These are phyloP conservation scores for Stephanodiscus minutulus DNA, from an alignment of 108 stramenopile species.

Conservation along the genomic window DNA sequence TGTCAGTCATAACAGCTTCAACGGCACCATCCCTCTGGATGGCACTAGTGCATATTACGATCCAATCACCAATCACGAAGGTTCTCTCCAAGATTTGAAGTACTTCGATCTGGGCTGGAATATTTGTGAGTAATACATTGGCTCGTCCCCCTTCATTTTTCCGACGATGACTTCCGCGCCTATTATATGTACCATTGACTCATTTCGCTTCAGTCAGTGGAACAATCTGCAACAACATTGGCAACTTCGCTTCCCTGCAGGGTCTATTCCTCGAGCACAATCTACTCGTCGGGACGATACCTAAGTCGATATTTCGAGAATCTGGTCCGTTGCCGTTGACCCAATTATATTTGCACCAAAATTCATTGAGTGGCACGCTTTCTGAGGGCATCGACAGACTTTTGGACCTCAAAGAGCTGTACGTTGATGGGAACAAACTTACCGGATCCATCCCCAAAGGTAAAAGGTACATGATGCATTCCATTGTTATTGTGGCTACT, in stretches of 20 bases:
- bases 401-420: conserved; percentile 45
- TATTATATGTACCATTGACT: neutral
- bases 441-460: conserved; percentile 44
- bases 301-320: conserved; percentile 43
- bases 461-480: neutral
- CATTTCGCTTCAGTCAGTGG: conserved; percentile 16
- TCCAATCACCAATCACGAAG: conserved; percentile 12
- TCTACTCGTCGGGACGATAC: conserved; percentile 49
- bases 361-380: conserved; percentile 41
- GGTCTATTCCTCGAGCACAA: conserved; percentile 49
- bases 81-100: conserved; percentile 35
- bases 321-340: conserved; percentile 42
- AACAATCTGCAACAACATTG: conserved; percentile 53
- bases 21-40: conserved; percentile 49
- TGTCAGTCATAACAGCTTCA: conserved; percentile 50
- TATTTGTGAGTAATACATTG: conserved; percentile 17
- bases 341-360: conserved; percentile 48
- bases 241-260: conserved; percentile 28
- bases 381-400: conserved; percentile 31
- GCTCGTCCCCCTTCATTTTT: neutral
- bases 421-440: conserved; percentile 60
- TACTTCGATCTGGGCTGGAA: conserved; percentile 48
- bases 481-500: neutral
- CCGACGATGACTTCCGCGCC: too few relatives aligned
- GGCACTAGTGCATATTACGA: conserved; percentile 31